These are phyloP conservation scores for Lepidium sativum DNA, from an alignment of 345 rosid species.

Conservation along the genomic window DNA sequence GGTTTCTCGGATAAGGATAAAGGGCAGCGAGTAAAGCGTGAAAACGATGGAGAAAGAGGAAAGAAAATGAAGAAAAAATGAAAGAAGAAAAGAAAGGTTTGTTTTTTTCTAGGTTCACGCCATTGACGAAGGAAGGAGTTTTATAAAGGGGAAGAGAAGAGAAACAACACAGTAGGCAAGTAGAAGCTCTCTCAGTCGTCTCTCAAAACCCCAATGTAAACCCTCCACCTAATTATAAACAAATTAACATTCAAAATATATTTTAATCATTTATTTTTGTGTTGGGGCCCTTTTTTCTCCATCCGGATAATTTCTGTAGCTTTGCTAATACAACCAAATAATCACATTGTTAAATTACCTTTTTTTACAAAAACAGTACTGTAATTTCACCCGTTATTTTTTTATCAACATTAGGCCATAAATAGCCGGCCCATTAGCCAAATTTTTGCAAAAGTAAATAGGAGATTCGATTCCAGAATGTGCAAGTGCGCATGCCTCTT, in stretches of 20 bases:
- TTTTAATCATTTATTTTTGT: background rate
- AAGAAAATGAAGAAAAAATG: background rate
- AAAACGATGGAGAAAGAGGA: constrained; percentile 5
- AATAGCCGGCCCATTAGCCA: no score
- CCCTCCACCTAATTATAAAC: constrained; percentile 10
- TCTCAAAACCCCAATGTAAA: constrained; percentile 25
- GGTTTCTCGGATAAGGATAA: constrained; percentile 24
- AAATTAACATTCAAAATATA: no score
- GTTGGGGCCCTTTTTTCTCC: no score
- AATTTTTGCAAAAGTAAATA: no score
- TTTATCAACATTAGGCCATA: no score
- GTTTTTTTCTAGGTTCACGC: background rate
- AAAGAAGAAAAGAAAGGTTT: background rate
- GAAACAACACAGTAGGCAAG: background rate
- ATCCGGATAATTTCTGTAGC: background rate
- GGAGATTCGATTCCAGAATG: no score
- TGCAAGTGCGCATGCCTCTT: no score
- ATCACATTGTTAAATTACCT: no score
- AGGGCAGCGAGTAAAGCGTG: constrained; percentile 19
- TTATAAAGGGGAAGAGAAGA: constrained; percentile 17
- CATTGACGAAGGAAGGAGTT: constrained; percentile 21
- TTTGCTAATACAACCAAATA: background rate
- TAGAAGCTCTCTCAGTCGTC: background rate
- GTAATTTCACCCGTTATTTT: no score
- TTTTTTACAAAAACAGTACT: no score